Base-by-base conservation (phyloP, 805 yeast species). In the Hanseniaspora nectarophila region DNA sequence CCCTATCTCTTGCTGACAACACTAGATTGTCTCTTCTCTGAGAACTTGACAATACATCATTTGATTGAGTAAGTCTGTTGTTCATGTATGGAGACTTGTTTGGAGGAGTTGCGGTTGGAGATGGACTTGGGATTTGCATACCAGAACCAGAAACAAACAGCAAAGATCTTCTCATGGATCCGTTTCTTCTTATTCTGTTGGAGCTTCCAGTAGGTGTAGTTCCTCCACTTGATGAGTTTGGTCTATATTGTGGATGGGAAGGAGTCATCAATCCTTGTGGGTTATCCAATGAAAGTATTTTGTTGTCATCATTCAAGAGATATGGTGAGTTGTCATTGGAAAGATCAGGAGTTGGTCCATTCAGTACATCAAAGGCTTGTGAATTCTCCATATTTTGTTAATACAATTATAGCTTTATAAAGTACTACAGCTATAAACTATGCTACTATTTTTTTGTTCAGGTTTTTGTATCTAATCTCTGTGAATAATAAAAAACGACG, bases 131-230 rank as follows among this genome's bases (percentile, higher is more conserved):
- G 12, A 49, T 28, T 28, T 49, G 53, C 53, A 49, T 49, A 13
- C 53, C 53, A 23, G 53, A 33, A 2, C 53, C 53, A n/a, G 53
- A 49, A 16, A 49, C 53, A 49, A 52, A 40, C 8, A 53, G 23
- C 5, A 53, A 18, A 5, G 55, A 53, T 43, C 46, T 53, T 43
- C 55, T 46, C 52, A 53, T 46, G 15, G 51, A 40, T 18, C 52
- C 55, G 7, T 47, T 45, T 47, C 55, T 42, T 53, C 45, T 42
- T 13, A 37, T 26, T 23, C 54, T 39, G 8, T 33, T 33, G 1
- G 43, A 18, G 12, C 45, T 29, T 4, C 43, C 35, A 6, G 10
- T 35, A 15, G 28, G 15, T 12, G 18, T 35, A 10, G 23, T 28
- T 20, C 37, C 43, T 20, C 24, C 18, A 18, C 35, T 40, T 9